These are phyloP conservation scores for Penicillium samsonianum DNA, from an alignment of 495 filamentous ascomycete genomes.

Conservation along the genomic window DNA sequence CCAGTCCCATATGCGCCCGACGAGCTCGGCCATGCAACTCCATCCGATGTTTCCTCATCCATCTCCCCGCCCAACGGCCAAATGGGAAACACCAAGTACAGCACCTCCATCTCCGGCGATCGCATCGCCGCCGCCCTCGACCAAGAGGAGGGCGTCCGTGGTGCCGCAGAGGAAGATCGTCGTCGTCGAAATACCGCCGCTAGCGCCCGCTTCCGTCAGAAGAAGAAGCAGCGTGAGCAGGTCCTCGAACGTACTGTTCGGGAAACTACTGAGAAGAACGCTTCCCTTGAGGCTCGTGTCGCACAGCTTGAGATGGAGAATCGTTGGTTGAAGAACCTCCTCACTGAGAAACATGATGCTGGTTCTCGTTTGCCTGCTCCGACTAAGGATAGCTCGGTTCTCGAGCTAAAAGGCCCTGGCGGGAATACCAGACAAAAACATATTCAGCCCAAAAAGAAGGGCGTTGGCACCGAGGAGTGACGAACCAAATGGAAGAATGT, in stretches of 20 bases:
- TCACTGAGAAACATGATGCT: conserved; percentile 82
- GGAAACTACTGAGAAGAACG: conserved; percentile 85
- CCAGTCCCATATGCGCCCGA: conserved; percentile 47
- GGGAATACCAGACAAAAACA: conserved; percentile 42
- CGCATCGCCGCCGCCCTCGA: conserved; percentile 43
- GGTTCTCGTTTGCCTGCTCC: conserved; percentile 33
- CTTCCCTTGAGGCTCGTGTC: conserved; percentile 75
- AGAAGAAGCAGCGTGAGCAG: conserved; percentile 99
- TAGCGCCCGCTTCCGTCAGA: conserved; percentile 90
- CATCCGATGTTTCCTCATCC: conserved; percentile 50
- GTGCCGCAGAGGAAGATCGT: conserved; percentile 95
- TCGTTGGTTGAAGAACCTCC: conserved; percentile 90
- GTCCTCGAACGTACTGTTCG: conserved; percentile 87
- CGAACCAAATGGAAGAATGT: conserved; percentile 24
- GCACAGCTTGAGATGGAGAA: conserved; percentile 92
- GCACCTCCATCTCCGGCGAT: conserved; percentile 47
- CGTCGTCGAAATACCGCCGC: conserved; percentile 95
- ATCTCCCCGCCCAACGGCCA: conserved; percentile 51
- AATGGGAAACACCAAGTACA: conserved; percentile 50
- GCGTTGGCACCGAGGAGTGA: conserved; percentile 46
- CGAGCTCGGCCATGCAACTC: conserved; percentile 45
- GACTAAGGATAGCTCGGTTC: conserved; percentile 29
- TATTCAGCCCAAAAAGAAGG: conserved; percentile 53
- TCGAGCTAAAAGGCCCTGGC: conserved; percentile 28
- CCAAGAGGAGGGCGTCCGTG: conserved; percentile 57